phyloP scores from a whole-genome alignment of 306 rosid genomes.

The Cucurbita maxima region DNA sequence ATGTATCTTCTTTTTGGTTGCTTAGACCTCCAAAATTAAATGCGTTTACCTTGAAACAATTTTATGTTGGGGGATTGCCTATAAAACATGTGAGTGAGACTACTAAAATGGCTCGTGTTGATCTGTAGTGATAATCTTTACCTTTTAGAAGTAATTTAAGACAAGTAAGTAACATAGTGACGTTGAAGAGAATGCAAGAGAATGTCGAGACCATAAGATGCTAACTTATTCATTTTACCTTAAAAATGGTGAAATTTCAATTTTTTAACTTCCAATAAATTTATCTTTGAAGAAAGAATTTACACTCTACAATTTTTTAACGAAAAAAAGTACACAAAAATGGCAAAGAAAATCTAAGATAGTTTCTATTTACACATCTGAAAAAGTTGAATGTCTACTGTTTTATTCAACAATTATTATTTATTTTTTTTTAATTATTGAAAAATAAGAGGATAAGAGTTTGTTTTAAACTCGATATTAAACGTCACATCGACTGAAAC shows the following conservation, averaged over 20 bases:
- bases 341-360: neutral
- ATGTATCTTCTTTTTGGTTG: too few species aligned
- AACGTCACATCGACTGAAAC: too few species aligned
- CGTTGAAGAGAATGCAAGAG: too few species aligned
- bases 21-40: too few species aligned
- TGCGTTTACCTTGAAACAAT: too few species aligned
- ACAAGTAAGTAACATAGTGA: too few species aligned
- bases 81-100: too few species aligned
- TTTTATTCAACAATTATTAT: neutral
- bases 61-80: too few species aligned
- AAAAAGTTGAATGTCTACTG: slow-evolving; percentile 3
- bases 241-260: neutral
- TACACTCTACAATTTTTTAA: neutral
- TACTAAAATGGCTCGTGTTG: too few species aligned
- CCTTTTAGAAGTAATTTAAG: too few species aligned
- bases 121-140: too few species aligned
- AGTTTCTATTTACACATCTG: neutral
- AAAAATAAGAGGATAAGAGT: neutral
- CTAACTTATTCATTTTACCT: neutral
- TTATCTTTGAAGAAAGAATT: neutral
- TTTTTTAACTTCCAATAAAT: neutral
- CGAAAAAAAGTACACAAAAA: neutral
- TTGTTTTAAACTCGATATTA: neutral
- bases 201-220: too few species aligned
- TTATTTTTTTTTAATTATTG: neutral